Percentiles rank a stretch among this genome's conserved stretches.
Conservation (phyloP, 2,329 filamentous ascomycete genomes). For the Phialocephala subalpina region DNA sequence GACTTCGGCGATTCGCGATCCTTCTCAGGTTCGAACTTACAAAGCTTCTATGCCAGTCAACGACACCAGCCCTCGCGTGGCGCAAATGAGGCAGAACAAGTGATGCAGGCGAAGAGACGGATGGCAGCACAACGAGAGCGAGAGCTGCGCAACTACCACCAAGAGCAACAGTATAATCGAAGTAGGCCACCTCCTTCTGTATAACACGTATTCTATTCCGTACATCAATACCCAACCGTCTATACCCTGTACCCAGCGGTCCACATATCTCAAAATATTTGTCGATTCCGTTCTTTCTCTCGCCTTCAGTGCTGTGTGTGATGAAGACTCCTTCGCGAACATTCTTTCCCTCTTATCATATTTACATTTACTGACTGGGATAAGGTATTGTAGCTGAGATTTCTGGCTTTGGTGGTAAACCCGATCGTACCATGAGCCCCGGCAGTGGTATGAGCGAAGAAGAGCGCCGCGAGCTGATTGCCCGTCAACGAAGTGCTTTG, state of each 20-base stretch:
- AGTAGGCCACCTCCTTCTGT: slow-evolving; percentile 87
- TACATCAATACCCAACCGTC: slow-evolving; percentile 27
- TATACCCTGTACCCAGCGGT: slow-evolving; percentile 45
- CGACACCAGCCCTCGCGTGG: slow-evolving; percentile 87
- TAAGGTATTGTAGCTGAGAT: slow-evolving; percentile 72
- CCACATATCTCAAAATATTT: slow-evolving; percentile 42
- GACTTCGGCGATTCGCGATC: slow-evolving; percentile 79
- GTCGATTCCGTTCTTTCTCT: slow-evolving; percentile 47
- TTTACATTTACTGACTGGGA: slow-evolving; percentile 46
- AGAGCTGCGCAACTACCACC: slow-evolving; percentile 99
- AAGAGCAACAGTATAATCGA: slow-evolving; percentile 99
- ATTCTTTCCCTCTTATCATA: slow-evolving; percentile 29
- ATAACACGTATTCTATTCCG: slow-evolving; percentile 59
- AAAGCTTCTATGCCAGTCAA: slow-evolving; percentile 94
- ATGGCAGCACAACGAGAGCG: slow-evolving; percentile 99
- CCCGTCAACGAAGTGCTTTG: slow-evolving; percentile 91
- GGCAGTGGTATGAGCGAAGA: slow-evolving; percentile 88
- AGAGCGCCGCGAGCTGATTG: slow-evolving; percentile 93
- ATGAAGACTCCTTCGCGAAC: slow-evolving; percentile 34
- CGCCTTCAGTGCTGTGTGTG: slow-evolving; percentile 49
- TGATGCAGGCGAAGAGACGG: slow-evolving; percentile 98
- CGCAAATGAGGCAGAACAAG: slow-evolving; percentile 92
- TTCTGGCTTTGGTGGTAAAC: slow-evolving; percentile 73
- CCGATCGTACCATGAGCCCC: slow-evolving; percentile 85
- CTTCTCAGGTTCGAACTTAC: slow-evolving; percentile 79